Conservation (phyloP, 345 rosid genomes). For the Linum usitatissimum region DNA sequence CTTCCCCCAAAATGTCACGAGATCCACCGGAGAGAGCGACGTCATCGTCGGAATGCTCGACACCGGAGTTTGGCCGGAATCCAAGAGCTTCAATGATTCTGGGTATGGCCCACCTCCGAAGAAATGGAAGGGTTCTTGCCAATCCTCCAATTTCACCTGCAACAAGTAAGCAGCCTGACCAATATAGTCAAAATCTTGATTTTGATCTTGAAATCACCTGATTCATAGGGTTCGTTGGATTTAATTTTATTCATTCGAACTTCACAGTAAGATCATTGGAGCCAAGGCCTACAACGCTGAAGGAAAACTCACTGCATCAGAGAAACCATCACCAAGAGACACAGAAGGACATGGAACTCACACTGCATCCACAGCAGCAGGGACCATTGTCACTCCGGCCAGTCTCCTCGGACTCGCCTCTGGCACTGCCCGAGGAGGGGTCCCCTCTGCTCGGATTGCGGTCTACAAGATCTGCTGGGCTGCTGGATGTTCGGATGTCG, state of each 20-base stretch:
- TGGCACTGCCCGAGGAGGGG: constrained; percentile 15
- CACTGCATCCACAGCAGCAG: constrained; percentile 18
- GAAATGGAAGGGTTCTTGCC: constrained; percentile 10
- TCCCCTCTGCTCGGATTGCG: constrained; percentile 14
- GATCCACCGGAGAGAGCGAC: background rate
- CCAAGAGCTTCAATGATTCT: constrained; percentile 5
- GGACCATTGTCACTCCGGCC: constrained; percentile 5
- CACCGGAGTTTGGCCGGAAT: constrained; percentile 4
- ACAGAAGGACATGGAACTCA: constrained; percentile 15
- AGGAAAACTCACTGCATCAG: background rate
- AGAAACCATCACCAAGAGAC: constrained; percentile 3
- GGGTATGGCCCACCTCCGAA: constrained; percentile 3
- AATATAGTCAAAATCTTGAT: no score
- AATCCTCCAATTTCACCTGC: constrained; percentile 11
- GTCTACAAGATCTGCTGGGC: constrained; percentile 7
- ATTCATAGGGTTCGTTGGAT: background rate
- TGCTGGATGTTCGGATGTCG: background rate
- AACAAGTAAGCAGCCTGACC: constrained; percentile 8
- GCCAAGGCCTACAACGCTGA: constrained; percentile 7
- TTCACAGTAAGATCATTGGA: constrained; percentile 15
- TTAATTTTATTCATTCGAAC: no score
- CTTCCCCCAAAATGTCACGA: background rate
- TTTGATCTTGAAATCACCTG: background rate
- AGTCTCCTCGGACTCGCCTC: constrained; percentile 8
- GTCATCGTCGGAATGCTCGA: constrained; percentile 9